Percentiles rank a stretch among this genome's conserved stretches.
Conservation (phyloP, 2,329 filamentous ascomycete genomes). For the Ceratocystis cubensis region DNA sequence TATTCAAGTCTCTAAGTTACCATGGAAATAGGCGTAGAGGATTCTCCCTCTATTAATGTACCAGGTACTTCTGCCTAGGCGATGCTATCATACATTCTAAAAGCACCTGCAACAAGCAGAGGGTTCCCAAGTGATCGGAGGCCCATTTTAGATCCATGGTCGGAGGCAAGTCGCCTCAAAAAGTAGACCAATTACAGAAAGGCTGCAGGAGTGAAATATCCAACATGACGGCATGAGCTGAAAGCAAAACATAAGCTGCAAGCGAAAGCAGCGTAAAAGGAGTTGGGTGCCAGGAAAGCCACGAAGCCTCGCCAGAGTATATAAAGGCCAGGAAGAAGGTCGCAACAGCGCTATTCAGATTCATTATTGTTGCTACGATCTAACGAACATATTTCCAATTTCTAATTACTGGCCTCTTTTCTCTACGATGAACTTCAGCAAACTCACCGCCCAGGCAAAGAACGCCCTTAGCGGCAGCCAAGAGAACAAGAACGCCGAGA, state of each 20-base stretch:
- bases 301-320: background rate
- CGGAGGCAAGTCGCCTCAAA: background rate
- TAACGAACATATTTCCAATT: background rate
- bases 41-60: background rate
- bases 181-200: background rate
- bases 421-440: constrained; percentile 20
- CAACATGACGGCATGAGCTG: constrained; percentile 5
- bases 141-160: constrained; percentile 1
- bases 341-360: background rate
- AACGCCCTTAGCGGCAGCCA: constrained; percentile 18
- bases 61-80: background rate
- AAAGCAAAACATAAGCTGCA: constrained; percentile 7
- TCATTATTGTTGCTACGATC: background rate
- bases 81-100: background rate
- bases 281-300: background rate
- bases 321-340: background rate
- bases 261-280: background rate
- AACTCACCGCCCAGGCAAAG: constrained; percentile 22
- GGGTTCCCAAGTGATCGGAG: background rate
- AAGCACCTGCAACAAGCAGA: background rate
- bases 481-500: constrained; percentile 19
- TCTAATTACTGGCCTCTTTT: background rate
- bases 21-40: background rate
- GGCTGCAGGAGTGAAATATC: constrained; percentile 1
- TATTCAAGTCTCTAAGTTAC: background rate